Base-by-base conservation (phyloP, 2,329 filamentous ascomycete species). In the Exophiala phaeomuriformis region DNA sequence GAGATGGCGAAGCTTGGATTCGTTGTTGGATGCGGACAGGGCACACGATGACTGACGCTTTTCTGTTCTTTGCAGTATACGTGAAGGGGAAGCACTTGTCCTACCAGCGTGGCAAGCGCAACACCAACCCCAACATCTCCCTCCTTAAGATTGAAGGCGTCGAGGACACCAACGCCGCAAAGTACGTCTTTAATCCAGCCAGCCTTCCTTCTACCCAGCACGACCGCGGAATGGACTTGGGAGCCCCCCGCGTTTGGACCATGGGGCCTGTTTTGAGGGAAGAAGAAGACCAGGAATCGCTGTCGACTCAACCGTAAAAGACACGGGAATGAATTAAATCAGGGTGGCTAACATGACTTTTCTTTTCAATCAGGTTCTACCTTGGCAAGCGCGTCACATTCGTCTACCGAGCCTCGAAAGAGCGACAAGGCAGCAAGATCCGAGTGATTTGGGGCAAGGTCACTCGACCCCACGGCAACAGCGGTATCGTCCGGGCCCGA, bases 121-220 rank as follows among this genome's bases (percentile, higher is more conserved):
- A 82, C 78, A 90, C 85, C 73, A 90, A 87, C 81, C 86, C 91
- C 68, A 85, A 85, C 78, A 94, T 88, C 69, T 81, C 88, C 74
- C 82, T 97, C 77, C 86, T 98, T 79, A 93, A 96, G 85, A 95
- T 98, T 71, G 91, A 98, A 83, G 91, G 91, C 75, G 93, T 97
- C 69, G 90, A 95, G 70, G 83, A 88, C 81, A 83, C 86, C 70
- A 80, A 88, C 69, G 88, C 85, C 72, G 91, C 93, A 76, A 88
- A 85, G 84, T 90, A 85, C 65, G 82, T 50, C 42, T 39, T 10
- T 19, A 10, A 40, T 28, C 43, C 19, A 32, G 4, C 30, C 19
- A 19, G 5, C 19, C 19, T 39, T 12, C 9, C 19, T 12, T 27
- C 27, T 41, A 28, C 39, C 36, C 12, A 32, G 19, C 19, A 19